These are phyloP conservation scores for Leptographium lundbergii DNA, from an alignment of 2,329 filamentous ascomycete genomes.

Conservation along the genomic window DNA sequence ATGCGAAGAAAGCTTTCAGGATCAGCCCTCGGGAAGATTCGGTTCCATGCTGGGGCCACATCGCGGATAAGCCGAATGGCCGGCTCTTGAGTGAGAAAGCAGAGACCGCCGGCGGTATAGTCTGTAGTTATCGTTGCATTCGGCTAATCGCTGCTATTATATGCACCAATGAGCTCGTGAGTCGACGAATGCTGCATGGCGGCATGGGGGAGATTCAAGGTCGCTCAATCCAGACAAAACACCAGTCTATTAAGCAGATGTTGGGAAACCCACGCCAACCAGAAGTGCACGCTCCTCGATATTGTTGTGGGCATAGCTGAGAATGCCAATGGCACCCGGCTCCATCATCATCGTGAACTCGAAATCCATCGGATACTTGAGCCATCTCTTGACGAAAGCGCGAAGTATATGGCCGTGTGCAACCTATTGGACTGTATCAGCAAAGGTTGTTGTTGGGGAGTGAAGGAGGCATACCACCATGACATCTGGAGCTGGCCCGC, in stretches of 20 bases:
- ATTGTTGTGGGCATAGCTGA: neutral
- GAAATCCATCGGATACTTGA: neutral
- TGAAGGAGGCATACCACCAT: neutral
- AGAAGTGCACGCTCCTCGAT: neutral
- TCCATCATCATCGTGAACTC: neutral
- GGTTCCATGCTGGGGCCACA: too few relatives aligned
- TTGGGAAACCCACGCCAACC: neutral
- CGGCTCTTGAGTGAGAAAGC: too few relatives aligned
- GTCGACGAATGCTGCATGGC: too few relatives aligned
- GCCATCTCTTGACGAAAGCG: neutral
- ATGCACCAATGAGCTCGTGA: too few relatives aligned
- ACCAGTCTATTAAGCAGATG: neutral
- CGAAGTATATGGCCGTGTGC: neutral
- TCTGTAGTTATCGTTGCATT: too few relatives aligned
- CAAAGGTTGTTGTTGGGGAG: neutral
- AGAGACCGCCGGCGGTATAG: too few relatives aligned
- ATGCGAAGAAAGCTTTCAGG: too few relatives aligned
- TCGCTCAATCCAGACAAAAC: neutral
- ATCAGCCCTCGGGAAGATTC: too few relatives aligned
- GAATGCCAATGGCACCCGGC: neutral
- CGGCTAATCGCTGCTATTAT: too few relatives aligned
- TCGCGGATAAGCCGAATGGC: too few relatives aligned
- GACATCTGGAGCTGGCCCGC: neutral
- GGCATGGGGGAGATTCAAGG: neutral
- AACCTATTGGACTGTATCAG: neutral